Evolutionary conservation across 1,284 basidiomycete genomes (phyloP).

Genomic region (Ceratobasidium sp.): DNA sequence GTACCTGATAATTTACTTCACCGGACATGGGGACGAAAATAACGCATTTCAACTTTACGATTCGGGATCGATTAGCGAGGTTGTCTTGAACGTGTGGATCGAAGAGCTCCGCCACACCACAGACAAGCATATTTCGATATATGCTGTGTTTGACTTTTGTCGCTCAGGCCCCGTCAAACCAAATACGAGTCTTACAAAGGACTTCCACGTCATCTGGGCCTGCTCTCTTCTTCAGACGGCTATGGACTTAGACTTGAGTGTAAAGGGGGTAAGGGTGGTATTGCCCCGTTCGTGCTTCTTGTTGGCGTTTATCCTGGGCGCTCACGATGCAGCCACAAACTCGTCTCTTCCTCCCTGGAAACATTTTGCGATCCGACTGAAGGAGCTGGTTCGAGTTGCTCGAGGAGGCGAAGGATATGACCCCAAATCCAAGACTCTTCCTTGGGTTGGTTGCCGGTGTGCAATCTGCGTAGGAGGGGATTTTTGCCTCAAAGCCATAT

Average conservation of each 20-base stretch:
- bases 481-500: too few species aligned
- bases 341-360: not conserved
- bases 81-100: not conserved
- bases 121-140: not conserved
- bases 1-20: not conserved
- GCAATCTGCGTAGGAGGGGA: too few species aligned
- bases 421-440: too few species aligned
- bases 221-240: conserved; percentile 1
- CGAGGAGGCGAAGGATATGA: too few species aligned
- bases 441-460: too few species aligned
- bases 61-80: not conserved
- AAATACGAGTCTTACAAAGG: not conserved
- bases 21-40: conserved; percentile 4
- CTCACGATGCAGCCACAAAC: not conserved
- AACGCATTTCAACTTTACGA: conserved; percentile 6
- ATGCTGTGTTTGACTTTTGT: conserved; percentile 19
- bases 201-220: conserved; percentile 4
- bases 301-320: not conserved
- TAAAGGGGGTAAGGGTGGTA: too few species aligned
- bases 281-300: not conserved
- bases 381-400: too few species aligned
- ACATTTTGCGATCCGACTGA: not conserved
- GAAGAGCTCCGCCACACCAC: not conserved
- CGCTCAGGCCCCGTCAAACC: not conserved
- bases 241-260: not conserved